Percentiles rank a stretch among this genome's conserved stretches.
Conservation (phyloP, 2,329 filamentous ascomycete species). For the Dichotomopilus funicola region DNA sequence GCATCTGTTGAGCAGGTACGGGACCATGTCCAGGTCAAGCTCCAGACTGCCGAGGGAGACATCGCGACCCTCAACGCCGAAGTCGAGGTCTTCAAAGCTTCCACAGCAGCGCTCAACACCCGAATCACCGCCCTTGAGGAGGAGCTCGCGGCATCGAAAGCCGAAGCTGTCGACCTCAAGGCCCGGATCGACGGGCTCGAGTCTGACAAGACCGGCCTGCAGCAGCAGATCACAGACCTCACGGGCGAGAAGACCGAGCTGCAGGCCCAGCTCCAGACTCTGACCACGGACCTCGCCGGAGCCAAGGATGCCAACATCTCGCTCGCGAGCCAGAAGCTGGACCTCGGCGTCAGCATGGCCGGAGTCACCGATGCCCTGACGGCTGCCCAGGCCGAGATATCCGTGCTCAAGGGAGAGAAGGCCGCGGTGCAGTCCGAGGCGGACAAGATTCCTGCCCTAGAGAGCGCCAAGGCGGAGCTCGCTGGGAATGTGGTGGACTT, state of each 20-base stretch:
- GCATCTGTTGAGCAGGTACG: conserved; percentile 21
- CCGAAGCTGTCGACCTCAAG: conserved; percentile 17
- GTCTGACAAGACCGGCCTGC: conserved; percentile 21
- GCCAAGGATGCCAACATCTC: conserved; percentile 25
- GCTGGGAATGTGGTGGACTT: conserved; percentile 14
- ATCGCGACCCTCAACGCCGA: conserved; percentile 26
- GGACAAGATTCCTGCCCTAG: conserved; percentile 20
- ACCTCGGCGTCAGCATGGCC: conserved; percentile 18
- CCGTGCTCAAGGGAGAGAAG: conserved; percentile 21
- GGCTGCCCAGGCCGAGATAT: conserved; percentile 19
- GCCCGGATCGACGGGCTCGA: conserved; percentile 20
- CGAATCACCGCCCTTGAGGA: conserved; percentile 25
- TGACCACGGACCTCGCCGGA: conserved; percentile 24
- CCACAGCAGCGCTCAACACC: conserved; percentile 16
- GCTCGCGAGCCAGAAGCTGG: conserved; percentile 24
- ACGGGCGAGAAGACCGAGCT: conserved; percentile 13
- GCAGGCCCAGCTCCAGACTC: conserved; percentile 18
- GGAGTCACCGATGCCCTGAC: conserved; percentile 16
- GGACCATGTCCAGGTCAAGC: conserved; percentile 20
- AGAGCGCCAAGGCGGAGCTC: conserved; percentile 14
- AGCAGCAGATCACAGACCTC: conserved; percentile 19
- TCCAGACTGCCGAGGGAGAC: conserved; percentile 22
- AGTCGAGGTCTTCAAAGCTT: conserved; percentile 27
- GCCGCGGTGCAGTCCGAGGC: conserved; percentile 20
- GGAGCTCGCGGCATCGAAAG: conserved; percentile 20